A percentile compares a stretch with the other conserved stretches of the same genome.
Conservation (phyloP, 306 rosid genomes). For the Inga laurina region DNA sequence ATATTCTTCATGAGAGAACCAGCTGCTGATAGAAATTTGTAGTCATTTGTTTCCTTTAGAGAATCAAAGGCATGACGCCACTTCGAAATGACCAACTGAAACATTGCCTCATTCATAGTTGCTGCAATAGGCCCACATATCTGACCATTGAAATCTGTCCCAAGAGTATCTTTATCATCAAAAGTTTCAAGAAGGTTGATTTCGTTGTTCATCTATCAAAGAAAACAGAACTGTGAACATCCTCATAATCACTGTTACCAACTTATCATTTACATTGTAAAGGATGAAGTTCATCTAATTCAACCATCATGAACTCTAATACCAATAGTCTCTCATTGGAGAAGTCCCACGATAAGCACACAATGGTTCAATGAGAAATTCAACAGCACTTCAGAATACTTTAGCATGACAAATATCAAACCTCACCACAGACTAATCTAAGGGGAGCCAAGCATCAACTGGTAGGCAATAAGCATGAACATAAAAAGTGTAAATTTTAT, state of each 20-base stretch:
- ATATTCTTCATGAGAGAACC: conserved; percentile 88
- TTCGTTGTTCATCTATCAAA: conserved; percentile 47
- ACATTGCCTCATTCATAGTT: conserved; percentile 87
- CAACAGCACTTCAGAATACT: background rate
- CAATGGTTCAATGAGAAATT: background rate
- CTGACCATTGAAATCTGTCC: conserved; percentile 68
- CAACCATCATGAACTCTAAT: background rate
- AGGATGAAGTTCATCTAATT: background rate
- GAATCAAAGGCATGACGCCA: conserved; percentile 88
- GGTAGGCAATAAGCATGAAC: background rate
- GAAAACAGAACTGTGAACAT: conserved; percentile 23
- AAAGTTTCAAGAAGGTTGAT: conserved; percentile 38
- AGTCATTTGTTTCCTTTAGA: conserved; percentile 79
- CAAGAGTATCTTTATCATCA: conserved; percentile 46
- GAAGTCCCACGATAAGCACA: background rate
- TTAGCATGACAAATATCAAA: background rate
- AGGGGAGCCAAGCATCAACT: conserved; percentile 3
- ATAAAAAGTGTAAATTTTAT: background rate
- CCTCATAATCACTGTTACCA: background rate
- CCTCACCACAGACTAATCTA: background rate
- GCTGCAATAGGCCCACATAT: conserved; percentile 93
- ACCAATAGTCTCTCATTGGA: background rate
- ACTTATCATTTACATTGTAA: conserved; percentile 3
- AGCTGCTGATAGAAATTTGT: conserved; percentile 83
- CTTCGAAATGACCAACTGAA: conserved; percentile 77